A percentile compares a stretch with the other conserved stretches of the same genome.
These are phyloP conservation scores for Cladobotryum protrusum DNA, from an alignment of 2,329 filamentous ascomycete species.

Conservation along the genomic window DNA sequence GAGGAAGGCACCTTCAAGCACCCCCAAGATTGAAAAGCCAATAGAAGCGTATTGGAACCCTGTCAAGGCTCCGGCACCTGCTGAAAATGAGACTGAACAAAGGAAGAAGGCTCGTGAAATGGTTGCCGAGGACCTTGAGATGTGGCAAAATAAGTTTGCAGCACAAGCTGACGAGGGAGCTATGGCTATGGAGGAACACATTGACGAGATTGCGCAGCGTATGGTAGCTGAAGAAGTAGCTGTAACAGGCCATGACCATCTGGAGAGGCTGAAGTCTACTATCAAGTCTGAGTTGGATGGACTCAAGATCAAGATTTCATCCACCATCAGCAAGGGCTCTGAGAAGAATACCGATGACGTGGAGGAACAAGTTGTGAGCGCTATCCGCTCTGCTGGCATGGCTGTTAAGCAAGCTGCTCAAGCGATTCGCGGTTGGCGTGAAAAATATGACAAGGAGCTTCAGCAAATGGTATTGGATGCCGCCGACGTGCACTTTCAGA, in stretches of 20 bases:
- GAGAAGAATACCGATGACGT: constrained; percentile 36
- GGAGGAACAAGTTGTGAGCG: constrained; percentile 38
- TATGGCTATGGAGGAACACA: constrained; percentile 62
- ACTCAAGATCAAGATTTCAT: constrained; percentile 63
- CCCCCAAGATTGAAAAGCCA: constrained; percentile 23
- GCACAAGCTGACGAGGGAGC: constrained; percentile 78
- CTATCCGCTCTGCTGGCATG: constrained; percentile 61
- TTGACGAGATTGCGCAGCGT: constrained; percentile 50
- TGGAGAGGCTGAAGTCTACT: constrained; percentile 62
- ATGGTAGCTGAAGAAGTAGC: constrained; percentile 60
- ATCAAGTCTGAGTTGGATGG: constrained; percentile 56
- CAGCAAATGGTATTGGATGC: constrained; percentile 62
- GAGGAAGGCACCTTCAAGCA: constrained; percentile 10
- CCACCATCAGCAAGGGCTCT: constrained; percentile 48
- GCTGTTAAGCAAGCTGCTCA: constrained; percentile 73
- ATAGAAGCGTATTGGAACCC: constrained; percentile 24
- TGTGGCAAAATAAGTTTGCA: constrained; percentile 85
- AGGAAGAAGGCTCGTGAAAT: constrained; percentile 56
- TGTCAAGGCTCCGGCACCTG: constrained; percentile 39
- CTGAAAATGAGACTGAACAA: constrained; percentile 45
- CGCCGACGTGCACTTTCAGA: constrained; percentile 73
- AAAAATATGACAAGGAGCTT: constrained; percentile 64
- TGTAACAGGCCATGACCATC: constrained; percentile 57
- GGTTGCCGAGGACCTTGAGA: constrained; percentile 70
- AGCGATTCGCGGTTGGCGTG: constrained; percentile 69